Conservation (phyloP, 2,329 filamentous ascomycete genomes). For the Colletotrichum trifolii region DNA sequence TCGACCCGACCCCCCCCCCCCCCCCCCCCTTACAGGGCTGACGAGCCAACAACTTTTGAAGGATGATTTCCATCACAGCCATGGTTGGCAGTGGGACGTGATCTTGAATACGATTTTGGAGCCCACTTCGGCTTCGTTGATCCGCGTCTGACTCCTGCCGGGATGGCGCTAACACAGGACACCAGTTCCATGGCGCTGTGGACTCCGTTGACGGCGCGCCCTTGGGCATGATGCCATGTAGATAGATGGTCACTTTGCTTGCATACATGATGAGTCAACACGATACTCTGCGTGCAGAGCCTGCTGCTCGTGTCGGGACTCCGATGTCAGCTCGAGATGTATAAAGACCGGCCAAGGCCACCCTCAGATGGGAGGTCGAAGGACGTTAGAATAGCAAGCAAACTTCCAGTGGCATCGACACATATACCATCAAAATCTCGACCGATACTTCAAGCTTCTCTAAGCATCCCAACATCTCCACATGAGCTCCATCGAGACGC, state of each 20-base stretch:
- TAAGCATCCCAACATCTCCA: background rate
- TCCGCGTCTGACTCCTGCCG: slow-evolving; percentile 18
- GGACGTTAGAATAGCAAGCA: background rate
- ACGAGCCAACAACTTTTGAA: background rate
- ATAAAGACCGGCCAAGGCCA: slow-evolving; percentile 22
- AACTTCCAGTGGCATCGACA: background rate
- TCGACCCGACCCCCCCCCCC: background rate
- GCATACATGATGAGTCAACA: slow-evolving; percentile 12
- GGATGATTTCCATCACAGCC: background rate
- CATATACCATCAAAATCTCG: background rate
- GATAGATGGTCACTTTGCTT: background rate
- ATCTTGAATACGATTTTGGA: background rate
- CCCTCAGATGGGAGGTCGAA: background rate
- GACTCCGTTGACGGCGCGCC: slow-evolving; percentile 16
- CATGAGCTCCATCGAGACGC: slow-evolving; percentile 31
- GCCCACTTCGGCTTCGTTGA: slow-evolving; percentile 16
- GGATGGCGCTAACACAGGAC: slow-evolving; percentile 11
- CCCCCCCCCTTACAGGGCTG: slow-evolving; percentile 9
- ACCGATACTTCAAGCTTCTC: background rate
- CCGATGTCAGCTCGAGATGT: background rate
- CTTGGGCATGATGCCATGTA: slow-evolving; percentile 34
- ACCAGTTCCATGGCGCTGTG: slow-evolving; percentile 6
- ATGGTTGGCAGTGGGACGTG: slow-evolving; percentile 5
- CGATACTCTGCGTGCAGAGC: background rate
- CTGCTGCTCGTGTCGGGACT: slow-evolving; percentile 10